Evolutionary conservation across 2,329 filamentous ascomycete genomes (phyloP), one percentile per base, ranked within the genome.

Genomic region (Podosphaera leucotricha): DNA sequence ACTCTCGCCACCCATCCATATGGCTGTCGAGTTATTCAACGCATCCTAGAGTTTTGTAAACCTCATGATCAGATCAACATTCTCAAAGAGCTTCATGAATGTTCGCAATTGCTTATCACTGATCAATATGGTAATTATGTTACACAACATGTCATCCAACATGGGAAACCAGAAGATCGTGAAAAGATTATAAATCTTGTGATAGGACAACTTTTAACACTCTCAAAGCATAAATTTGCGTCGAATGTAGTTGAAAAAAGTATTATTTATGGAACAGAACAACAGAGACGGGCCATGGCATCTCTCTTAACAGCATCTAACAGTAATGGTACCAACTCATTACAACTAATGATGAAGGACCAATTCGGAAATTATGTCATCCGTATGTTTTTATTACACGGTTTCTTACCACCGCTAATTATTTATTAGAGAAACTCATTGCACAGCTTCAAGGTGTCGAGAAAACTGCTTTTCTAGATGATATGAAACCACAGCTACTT

Each of bases 231-330:
- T 64, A 98, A 98, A 59, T 92, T 83, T 55, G 87, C 90, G 0
- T 94, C 86, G 55, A 95, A 98, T 54, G 87, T 98, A 2, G 87
- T 98, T 0, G 90, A 98, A 61, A 87, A 84, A 61, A 92, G 85
- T 57, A 78, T 95, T 47, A 67, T 79, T 45, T 72, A 69, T 51
- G 83, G 82, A 18, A 73, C 73, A 0, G 64, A 71, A 18, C 66
- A 76, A 43, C 80, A 92, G 57, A 75, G 80, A 43, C 69, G 66
- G 28, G 67, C 69, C 26, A 84, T 94, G 46, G 71, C 81, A 44
- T 64, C 66, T 42, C 67, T 72, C 46, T 64, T 86, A 21, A 75
- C 70, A 1, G 66, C 67, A 1, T 58, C 66, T 15, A 71, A 72
- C 44, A 67, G 70, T 6, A 72, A 80, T 38, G 80, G 80, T 11